A percentile compares a stretch with the other conserved stretches of the same genome.
These are phyloP conservation scores for Trametes polyzona DNA, from an alignment of 1,284 basidiomycete species.

Conservation along the genomic window DNA sequence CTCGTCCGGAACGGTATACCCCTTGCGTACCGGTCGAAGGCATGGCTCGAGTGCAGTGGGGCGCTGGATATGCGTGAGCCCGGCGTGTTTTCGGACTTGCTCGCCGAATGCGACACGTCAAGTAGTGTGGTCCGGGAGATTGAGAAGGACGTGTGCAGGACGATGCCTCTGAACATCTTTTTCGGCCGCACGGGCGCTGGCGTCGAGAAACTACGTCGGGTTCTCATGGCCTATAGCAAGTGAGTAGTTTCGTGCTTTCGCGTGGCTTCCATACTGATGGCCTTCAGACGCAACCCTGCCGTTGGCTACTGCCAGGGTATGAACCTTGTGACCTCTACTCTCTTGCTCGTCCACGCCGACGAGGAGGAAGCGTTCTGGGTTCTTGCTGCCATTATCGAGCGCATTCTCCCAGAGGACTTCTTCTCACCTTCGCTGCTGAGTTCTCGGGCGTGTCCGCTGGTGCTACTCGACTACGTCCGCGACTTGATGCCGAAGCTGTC, in stretches of 20 bases:
- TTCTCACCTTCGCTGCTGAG: conserved; percentile 85
- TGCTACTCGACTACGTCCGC: conserved; percentile 86
- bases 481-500: conserved; percentile 79
- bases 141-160: conserved; percentile 92
- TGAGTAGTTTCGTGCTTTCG: conserved; percentile 47
- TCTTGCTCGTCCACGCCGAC: conserved; percentile 90
- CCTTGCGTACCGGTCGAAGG: conserved; percentile 83
- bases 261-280: background rate
- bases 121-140: conserved; percentile 79
- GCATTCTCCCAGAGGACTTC: conserved; percentile 82
- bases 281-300: conserved; percentile 72
- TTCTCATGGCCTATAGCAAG: conserved; percentile 92
- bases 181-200: conserved; percentile 96
- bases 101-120: conserved; percentile 60
- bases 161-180: conserved; percentile 96
- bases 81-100: conserved; percentile 86
- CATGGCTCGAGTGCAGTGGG: conserved; percentile 93
- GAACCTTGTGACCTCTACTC: conserved; percentile 94
- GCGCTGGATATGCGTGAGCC: conserved; percentile 92
- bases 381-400: conserved; percentile 87
- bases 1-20: conserved; percentile 88
- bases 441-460: conserved; percentile 92
- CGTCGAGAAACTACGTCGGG: conserved; percentile 87
- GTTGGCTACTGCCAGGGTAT: conserved; percentile 94
- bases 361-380: conserved; percentile 99